A percentile compares a stretch with the other conserved stretches of the same genome.
phyloP scores from a whole-genome alignment of 2,329 filamentous ascomycete species.

The Berkeleyomyces rouxiae region DNA sequence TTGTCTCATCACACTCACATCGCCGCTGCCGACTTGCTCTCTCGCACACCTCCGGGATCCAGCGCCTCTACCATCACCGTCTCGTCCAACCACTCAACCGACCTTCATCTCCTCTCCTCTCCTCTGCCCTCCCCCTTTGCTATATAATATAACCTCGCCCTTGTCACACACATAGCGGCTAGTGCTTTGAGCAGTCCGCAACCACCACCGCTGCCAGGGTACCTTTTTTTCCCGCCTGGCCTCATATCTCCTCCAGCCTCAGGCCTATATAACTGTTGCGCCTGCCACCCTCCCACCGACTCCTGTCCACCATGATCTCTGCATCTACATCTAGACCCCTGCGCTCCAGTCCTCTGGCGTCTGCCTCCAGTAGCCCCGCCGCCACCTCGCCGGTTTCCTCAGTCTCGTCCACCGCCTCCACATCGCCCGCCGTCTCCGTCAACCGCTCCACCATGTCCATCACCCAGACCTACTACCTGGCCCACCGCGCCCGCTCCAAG shows the following conservation, averaged over 20 bases:
- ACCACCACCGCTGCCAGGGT: not conserved
- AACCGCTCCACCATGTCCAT: slow-evolving; percentile 81
- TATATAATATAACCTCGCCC: not conserved
- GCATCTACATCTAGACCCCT: not conserved
- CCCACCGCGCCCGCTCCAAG: slow-evolving; percentile 92
- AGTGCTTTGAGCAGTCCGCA: not conserved
- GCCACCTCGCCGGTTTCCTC: slow-evolving; percentile 20
- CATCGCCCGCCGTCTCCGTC: slow-evolving; percentile 21
- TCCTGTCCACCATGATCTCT: slow-evolving; percentile 9
- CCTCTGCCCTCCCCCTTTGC: not conserved
- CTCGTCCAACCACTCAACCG: not conserved
- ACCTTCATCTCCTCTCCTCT: not conserved
- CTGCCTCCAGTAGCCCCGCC: slow-evolving; percentile 15
- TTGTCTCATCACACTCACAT: not conserved
- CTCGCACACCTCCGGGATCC: not conserved
- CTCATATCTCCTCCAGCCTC: not conserved
- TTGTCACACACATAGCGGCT: not conserved
- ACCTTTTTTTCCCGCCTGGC: not conserved
- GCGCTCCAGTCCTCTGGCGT: slow-evolving; percentile 11
- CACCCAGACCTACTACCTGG: slow-evolving; percentile 96
- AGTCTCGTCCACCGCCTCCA: slow-evolving; percentile 25
- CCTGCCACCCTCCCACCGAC: not conserved
- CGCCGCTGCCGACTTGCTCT: not conserved
- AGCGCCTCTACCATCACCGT: not conserved
- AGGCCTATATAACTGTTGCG: not conserved